A percentile compares a stretch with the other conserved stretches of the same genome.
These are phyloP conservation scores for Phytomonas francai DNA, from an alignment of 208 protist species.

Conservation along the genomic window DNA sequence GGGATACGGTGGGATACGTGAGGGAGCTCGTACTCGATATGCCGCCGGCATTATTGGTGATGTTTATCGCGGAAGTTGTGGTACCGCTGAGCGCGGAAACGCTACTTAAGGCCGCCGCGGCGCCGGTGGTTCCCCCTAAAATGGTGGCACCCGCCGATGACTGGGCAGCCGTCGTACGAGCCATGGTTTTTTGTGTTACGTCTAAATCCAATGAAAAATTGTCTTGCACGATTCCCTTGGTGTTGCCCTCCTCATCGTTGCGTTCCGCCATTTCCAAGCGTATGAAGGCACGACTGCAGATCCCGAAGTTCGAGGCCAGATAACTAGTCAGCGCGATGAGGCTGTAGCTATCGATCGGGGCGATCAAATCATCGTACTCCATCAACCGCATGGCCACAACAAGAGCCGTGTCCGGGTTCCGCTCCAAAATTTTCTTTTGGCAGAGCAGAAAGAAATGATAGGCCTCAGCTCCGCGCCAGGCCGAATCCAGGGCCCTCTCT, in stretches of 20 bases:
- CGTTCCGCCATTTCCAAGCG: conserved; percentile 88
- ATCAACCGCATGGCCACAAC: conserved; percentile 86
- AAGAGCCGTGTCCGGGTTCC: conserved; percentile 64
- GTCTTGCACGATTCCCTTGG: conserved; percentile 25
- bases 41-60: conserved; percentile 70
- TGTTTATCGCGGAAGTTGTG: conserved; percentile 58
- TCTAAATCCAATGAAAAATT: conserved; percentile 80
- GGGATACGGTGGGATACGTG: conserved; percentile 72
- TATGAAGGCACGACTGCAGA: conserved; percentile 94
- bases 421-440: conserved; percentile 77
- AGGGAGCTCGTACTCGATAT: conserved; percentile 17
- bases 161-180: conserved; percentile 20
- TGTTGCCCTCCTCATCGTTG: conserved; percentile 29
- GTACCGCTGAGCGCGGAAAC: conserved; percentile 49
- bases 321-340: conserved; percentile 93
- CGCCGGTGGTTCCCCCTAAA: conserved; percentile 10
- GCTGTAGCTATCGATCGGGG: conserved; percentile 85
- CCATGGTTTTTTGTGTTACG: conserved; percentile 56
- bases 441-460: conserved; percentile 94
- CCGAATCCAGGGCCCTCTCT: conserved; percentile 76
- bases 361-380: conserved; percentile 93
- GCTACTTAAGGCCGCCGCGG: conserved; percentile 15
- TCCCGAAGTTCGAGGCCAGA: conserved; percentile 83
- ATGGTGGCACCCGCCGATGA: not conserved
- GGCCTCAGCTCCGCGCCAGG: conserved; percentile 93